Base-by-base conservation (phyloP, 441 rosid genomes). In the Gossypium gossypioides region DNA sequence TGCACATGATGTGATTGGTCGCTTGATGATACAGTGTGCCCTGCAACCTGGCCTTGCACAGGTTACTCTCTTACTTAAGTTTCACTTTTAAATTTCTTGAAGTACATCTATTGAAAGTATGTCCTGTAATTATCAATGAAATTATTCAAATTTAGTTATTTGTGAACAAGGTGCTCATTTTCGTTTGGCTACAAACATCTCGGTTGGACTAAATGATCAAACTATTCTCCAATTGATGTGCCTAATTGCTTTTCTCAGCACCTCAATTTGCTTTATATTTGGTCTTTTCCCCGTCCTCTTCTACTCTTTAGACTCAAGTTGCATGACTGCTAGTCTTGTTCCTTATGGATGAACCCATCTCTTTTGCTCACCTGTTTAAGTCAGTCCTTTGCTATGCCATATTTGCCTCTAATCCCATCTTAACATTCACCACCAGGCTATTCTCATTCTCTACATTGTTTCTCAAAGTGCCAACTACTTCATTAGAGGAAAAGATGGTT, bases 11-110 rank as follows among this genome's bases (percentile, higher is more conserved):
- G 98, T 91, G 80, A 93, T 93, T 34, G 96, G 96, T 8, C 94
- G 98, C 40, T 83, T 93, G 81, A 93, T 93, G 98, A 93, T 93
- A 69, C 97, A 93, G 68, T 91, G 97, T 72, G 94, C 98, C 78
- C 76, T 91, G 69, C 96, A 91, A 75, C 98, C 96, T 4, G 98
- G 98, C 24, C 93, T 93, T 59, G 96, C 97, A 22, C 96, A 91
- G 91, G 98, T 89, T 77, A 77, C 48, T 19, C 4, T 85, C 89
- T 87, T 76, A 76, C 56, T 10, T 8, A 69, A 10, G 32, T 71
- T 71, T 4, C 74, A 24, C 51, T n/a, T 63, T 46, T 24, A 46
- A 48, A 25, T 67, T 25, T 22, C 32, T 50, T 27, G 0, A 48
- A 50, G 22, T 27, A 27, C 16, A 1, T 46, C 27, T 2, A 48